These are phyloP conservation scores for Sclerotinia spermophila DNA, from an alignment of 2,329 filamentous ascomycete genomes.

Conservation along the genomic window DNA sequence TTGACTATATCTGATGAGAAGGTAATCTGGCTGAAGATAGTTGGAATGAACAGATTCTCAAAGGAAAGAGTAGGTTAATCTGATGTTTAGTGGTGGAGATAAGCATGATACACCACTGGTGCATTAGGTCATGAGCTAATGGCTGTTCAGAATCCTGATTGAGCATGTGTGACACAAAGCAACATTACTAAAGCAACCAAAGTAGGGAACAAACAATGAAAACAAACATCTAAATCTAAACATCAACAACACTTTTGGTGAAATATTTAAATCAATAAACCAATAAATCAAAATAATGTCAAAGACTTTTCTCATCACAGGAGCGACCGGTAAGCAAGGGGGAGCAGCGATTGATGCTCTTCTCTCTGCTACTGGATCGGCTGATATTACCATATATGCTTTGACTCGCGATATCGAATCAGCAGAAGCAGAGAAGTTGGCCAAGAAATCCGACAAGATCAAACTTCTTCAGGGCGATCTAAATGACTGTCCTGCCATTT, in stretches of 20 bases:
- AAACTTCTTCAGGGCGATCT: constrained; percentile 55
- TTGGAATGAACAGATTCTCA: not conserved
- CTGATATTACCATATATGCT: constrained; percentile 50
- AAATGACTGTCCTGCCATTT: constrained; percentile 48
- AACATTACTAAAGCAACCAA: constrained; percentile 1
- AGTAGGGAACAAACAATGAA: not conserved
- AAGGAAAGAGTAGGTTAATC: not conserved
- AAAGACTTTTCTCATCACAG: constrained; percentile 41
- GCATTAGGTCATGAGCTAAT: not conserved
- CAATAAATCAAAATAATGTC: constrained; percentile 6
- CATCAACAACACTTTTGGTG: not conserved
- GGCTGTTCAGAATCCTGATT: not conserved
- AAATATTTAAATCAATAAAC: not conserved
- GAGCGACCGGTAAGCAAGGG: constrained; percentile 49
- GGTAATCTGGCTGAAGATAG: not conserved
- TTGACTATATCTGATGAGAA: not conserved
- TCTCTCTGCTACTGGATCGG: constrained; percentile 32
- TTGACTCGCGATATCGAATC: constrained; percentile 54
- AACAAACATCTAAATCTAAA: not conserved
- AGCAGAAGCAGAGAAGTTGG: constrained; percentile 46
- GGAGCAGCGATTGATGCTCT: constrained; percentile 44
- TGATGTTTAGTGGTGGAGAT: not conserved
- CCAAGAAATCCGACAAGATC: constrained; percentile 44
- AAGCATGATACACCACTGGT: not conserved
- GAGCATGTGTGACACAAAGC: constrained; percentile 6